Conservation (phyloP, 768 basidiomycete species). For the Lactifluus volemus region DNA sequence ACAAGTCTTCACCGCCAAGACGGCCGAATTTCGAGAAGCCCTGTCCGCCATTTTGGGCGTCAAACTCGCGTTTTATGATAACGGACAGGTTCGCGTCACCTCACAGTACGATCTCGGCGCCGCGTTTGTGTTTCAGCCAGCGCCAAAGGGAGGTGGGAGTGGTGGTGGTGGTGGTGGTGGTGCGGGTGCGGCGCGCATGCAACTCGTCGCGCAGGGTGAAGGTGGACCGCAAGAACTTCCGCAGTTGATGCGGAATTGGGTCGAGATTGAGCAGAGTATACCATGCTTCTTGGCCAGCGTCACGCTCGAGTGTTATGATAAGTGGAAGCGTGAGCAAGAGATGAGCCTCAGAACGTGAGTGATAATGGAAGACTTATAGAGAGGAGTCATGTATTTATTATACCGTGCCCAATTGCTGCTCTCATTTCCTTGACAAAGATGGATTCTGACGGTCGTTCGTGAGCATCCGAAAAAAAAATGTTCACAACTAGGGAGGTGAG, state of each 20-base stretch:
- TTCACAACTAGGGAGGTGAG: background rate
- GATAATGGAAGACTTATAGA: background rate
- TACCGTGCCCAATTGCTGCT: background rate
- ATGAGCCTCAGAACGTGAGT: background rate
- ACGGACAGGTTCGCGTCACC: constrained; percentile 83
- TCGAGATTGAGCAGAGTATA: constrained; percentile 75
- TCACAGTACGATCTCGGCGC: constrained; percentile 81
- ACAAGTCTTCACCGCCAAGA: constrained; percentile 81
- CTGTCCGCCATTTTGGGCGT: constrained; percentile 85
- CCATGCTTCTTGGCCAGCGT: constrained; percentile 86
- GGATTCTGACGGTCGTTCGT: too few relatives aligned
- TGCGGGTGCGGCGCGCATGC: constrained; percentile 42
- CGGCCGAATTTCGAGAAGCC: constrained; percentile 85
- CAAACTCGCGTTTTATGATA: constrained; percentile 85
- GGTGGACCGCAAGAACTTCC: constrained; percentile 68
- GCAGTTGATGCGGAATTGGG: constrained; percentile 77
- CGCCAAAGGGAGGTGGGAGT: constrained; percentile 14
- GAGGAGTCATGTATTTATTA: background rate
- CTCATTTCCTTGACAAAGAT: too few relatives aligned
- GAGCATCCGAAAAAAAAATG: too few relatives aligned
- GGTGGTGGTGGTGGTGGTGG: constrained; percentile 23
- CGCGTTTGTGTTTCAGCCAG: constrained; percentile 78
- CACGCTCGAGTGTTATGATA: constrained; percentile 82
- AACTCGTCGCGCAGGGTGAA: constrained; percentile 65
- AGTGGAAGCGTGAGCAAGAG: constrained; percentile 39